These are phyloP conservation scores for Bipolaris zeicola DNA, from an alignment of 2,329 filamentous ascomycete species.

Conservation along the genomic window DNA sequence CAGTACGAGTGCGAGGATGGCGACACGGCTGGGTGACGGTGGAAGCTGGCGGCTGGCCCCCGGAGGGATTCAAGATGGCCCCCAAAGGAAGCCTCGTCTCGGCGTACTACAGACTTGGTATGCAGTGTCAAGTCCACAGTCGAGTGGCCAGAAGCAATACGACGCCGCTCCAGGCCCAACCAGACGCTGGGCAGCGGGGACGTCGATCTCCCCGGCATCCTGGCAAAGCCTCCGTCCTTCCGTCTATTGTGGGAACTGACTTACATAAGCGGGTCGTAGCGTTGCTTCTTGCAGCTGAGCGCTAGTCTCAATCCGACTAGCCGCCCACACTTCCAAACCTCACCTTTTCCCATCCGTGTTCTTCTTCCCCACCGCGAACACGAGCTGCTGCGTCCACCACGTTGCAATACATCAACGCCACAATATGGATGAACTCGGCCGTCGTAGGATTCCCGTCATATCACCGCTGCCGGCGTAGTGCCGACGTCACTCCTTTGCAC, in stretches of 20 bases:
- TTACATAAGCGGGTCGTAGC: slow-evolving; percentile 7
- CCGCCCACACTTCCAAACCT: slow-evolving; percentile 6
- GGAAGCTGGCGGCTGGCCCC: background rate
- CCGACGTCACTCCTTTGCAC: background rate
- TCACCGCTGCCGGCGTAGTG: slow-evolving; percentile 3
- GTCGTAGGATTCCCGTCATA: background rate
- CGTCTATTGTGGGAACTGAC: background rate
- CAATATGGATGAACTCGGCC: slow-evolving; percentile 19
- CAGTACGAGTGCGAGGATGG: background rate
- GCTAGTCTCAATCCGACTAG: background rate
- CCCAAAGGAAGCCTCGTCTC: background rate
- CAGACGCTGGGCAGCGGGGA: background rate
- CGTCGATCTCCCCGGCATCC: background rate
- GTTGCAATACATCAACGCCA: slow-evolving; percentile 15
- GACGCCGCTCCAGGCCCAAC: background rate
- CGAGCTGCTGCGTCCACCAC: slow-evolving; percentile 10
- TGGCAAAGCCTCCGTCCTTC: background rate
- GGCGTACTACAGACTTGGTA: too few relatives aligned
- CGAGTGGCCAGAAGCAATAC: background rate
- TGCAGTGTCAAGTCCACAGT: background rate
- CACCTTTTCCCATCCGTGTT: background rate
- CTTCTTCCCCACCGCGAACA: slow-evolving; percentile 3
- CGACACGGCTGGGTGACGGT: background rate
- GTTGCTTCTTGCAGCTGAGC: background rate
- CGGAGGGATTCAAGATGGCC: background rate